Evolutionary conservation across 805 yeast species (phyloP), one percentile per base, ranked within the genome.

Genomic region (Starmerella bacillaris): DNA sequence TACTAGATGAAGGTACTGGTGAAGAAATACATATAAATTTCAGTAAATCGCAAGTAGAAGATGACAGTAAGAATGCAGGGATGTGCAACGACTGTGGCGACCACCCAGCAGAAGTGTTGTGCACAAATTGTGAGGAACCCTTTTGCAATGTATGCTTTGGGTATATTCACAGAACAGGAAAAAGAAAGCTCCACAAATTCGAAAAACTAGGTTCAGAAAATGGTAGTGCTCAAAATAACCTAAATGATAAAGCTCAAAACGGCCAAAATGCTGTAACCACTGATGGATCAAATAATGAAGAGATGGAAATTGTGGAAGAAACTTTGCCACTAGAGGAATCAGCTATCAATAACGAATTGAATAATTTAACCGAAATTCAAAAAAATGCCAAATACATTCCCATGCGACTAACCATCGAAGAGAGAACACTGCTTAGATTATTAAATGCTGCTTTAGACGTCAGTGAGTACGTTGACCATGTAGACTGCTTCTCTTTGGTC

Each of bases 361-460:
- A 39, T 8, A 39, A 30, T 3, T 20, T 22, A 8, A 24, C 27
- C 21, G 18, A 41, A 24, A 43, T 56, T 33, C 34, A 34, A 64
- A 68, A 43, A 52, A 70, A 24, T 22, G 43, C 54, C 9, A 53
- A 60, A 39, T 77, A 62, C 45, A 72, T 78, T 34, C 92, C 92
- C 12, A 51, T 78, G 62, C 64, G 92, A 42, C 60, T 78, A 22
- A 65, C 76, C 0, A 57, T 58, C 32, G 77, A 72, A 30, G 92
- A 78, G 51, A 65, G 92, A 43, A 77, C 74, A 51, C 52, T 74
- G 27, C 55, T 78, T 36, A 61, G 76, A 38, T 55, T 78, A 28
- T 56, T 77, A 29, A 83, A 78, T 43, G 83, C 89, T 2, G 83
- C 84, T 0, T 57, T 78, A 35, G 68, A 74, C 44, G 92, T 78